Base-by-base conservation (phyloP, 805 yeast species). In the Brettanomyces nanus region DNA sequence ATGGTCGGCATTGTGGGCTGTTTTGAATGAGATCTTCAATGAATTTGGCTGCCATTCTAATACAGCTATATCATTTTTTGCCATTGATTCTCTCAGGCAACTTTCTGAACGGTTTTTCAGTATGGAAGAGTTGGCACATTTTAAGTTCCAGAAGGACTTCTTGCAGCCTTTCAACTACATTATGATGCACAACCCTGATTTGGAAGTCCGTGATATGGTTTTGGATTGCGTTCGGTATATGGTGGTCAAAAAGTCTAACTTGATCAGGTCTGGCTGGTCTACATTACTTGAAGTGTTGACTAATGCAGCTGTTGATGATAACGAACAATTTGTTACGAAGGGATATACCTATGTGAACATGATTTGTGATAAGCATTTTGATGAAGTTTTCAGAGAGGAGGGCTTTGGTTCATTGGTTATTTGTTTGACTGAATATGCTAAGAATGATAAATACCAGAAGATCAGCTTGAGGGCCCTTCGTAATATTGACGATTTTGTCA, bases 1-100 rank as follows among this genome's bases (percentile, higher is more conserved):
- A 61, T 92, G 98, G 97, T 77, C 95, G 5, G 90, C 85, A 38
- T 68, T 92, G 42, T 92, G 99, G 99, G 75, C 83, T 13, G 82
- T 85, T 7, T 84, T 92, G 84, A 95, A 95, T 13, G 84, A 75
- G 41, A 84, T 85, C 31, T 92, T 92, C 63, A 85, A 85, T 46
- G 73, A 69, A 34, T 89, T 87, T 45, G 95, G 95, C 3, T 79
- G 94, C 41, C 83, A 85, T 54, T 61, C 75, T 28, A 90, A 89
- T 52, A 63, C 71, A 22, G 77, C 78, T 1, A 82, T 92, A 44
- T 87, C 83, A 2, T 77, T 83, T 49, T 89, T 92, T 62, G 97
- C 98, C 1, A 66, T 94, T 39, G 97, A 92, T 56, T 89, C 97
- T 1, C 70, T 92, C 48, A 76, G 97, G 51, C 99, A 92, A 61